Percentiles rank a stretch among this genome's conserved stretches.
phyloP scores from a whole-genome alignment of 192 early-diverging fungal species.

The Entomortierella parvispora region DNA sequence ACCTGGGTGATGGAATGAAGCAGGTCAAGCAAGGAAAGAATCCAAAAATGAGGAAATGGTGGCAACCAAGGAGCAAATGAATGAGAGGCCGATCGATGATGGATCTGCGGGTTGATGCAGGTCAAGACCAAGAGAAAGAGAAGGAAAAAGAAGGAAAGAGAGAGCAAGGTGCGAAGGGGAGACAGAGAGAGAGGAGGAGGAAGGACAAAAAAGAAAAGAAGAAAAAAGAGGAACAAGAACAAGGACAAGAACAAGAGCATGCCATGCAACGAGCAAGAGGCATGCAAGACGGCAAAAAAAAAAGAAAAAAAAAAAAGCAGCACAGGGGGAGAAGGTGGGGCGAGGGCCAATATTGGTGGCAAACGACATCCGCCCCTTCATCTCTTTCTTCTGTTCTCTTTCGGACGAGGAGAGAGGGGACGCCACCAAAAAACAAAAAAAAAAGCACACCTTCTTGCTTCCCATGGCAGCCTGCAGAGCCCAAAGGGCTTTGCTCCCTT shows the following conservation, averaged over 20 bases:
- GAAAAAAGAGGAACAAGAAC: not conserved
- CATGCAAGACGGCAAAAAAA: not conserved
- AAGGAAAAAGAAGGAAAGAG: not conserved
- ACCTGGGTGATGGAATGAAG: conserved; percentile 8
- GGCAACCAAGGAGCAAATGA: not conserved
- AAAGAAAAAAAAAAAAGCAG: too few species aligned
- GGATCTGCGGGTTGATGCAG: not conserved
- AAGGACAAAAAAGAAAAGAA: too few species aligned
- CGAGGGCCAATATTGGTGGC: too few species aligned
- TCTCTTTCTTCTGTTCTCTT: too few species aligned
- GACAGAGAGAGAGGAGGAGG: not conserved
- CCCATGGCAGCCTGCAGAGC: not conserved
- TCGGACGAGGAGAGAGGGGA: too few species aligned
- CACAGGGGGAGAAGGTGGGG: too few species aligned
- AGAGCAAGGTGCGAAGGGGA: not conserved
- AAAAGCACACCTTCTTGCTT: not conserved
- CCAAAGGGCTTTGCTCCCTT: too few species aligned
- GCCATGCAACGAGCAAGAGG: not conserved
- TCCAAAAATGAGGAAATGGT: conserved; percentile 1
- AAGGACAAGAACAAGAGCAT: not conserved
- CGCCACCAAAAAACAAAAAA: not conserved
- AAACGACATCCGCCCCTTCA: too few species aligned
- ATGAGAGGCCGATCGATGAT: not conserved
- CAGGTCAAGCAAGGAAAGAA: not conserved
- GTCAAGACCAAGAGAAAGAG: not conserved